phyloP scores from a whole-genome alignment of 2,329 filamentous ascomycete genomes.

The Paraconiothyrium sp. region DNA sequence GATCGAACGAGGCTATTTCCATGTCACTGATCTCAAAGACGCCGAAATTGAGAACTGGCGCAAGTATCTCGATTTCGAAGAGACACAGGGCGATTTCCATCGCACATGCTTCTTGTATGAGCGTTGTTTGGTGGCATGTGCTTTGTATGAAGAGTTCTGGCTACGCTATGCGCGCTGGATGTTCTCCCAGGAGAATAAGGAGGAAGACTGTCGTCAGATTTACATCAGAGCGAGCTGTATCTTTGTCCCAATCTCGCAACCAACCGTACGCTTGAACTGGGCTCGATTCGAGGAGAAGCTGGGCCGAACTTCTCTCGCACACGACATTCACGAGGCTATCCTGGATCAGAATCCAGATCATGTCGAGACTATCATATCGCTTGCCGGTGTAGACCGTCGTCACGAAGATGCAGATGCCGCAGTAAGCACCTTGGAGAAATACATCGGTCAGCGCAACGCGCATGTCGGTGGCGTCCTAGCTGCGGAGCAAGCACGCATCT shows the following conservation, averaged over 20 bases:
- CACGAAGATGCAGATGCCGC: constrained; percentile 85
- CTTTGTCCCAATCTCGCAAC: constrained; percentile 86
- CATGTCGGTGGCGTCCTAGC: constrained; percentile 88
- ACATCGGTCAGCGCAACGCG: constrained; percentile 77
- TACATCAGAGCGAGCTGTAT: constrained; percentile 86
- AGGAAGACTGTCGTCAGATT: constrained; percentile 90
- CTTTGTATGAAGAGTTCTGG: constrained; percentile 98
- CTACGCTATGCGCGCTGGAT: constrained; percentile 97
- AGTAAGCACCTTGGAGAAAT: constrained; percentile 81
- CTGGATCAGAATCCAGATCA: constrained; percentile 80
- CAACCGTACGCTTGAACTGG: constrained; percentile 86
- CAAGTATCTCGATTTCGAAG: constrained; percentile 96
- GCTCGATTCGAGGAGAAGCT: constrained; percentile 93
- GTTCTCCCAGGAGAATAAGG: constrained; percentile 77
- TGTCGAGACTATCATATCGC: constrained; percentile 85
- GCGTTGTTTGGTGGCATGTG: constrained; percentile 89
- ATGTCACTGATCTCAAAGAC: constrained; percentile 91
- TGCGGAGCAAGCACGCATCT: constrained; percentile 83
- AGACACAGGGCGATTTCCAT: constrained; percentile 78
- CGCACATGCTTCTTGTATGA: constrained; percentile 89
- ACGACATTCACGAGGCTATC: constrained; percentile 85
- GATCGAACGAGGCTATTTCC: constrained; percentile 96
- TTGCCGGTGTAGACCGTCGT: constrained; percentile 86
- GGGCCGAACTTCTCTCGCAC: constrained; percentile 78
- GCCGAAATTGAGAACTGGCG: constrained; percentile 88